Base-by-base conservation (phyloP, 139 green algal genomes). In the Desmodesmus armatus region DNA sequence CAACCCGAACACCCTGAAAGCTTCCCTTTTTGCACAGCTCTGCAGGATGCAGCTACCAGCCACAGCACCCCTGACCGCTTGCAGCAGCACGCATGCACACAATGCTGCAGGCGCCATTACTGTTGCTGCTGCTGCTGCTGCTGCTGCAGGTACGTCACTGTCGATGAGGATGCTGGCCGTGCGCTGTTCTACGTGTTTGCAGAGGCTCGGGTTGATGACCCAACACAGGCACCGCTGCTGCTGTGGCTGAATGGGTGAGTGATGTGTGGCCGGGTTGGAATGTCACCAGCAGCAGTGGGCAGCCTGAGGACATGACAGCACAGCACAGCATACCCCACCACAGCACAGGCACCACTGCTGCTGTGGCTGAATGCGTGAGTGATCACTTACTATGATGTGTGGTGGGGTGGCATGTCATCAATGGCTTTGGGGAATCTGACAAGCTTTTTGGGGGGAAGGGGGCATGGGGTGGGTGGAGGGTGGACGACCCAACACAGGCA, bases 201-300 rank as follows among this genome's bases (percentile, higher is more conserved):
- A 6, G 90, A 95, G 86, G 5, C 49, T 49, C 27, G 31, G 37
- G n/a, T n/a, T n/a, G 33, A 79, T 17, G 40, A 72, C 6, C 49
- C 66, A 2, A 72, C 66, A 2, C 1, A 73, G 6, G 87, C 91
- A 2, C 91, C 94, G 0, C 66, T 97, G 39, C 76, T 96, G 41
- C 83, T 97, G 37, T 97, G 93, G 93, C 91, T 98, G 9, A 98
- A 98, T 78, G 94, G 93, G 88, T 94, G 71, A 5, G 90, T 31
- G 23, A 13, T 13, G 51, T 62, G 51, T 19, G 51, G 1, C 19
- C 21, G 51, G 51, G 19, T 62, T 19, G 19, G 21, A 2, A 17
- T 17, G 17, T 62, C 51, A 1, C 0, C 17, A 62, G 17, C 51
- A 62, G 1, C 1, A 62, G 17, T 62, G 17, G 19, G 1, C 19